Evolutionary conservation across 805 yeast species (phyloP).

Genomic region (Wickerhamomyces hampshirensis): DNA sequence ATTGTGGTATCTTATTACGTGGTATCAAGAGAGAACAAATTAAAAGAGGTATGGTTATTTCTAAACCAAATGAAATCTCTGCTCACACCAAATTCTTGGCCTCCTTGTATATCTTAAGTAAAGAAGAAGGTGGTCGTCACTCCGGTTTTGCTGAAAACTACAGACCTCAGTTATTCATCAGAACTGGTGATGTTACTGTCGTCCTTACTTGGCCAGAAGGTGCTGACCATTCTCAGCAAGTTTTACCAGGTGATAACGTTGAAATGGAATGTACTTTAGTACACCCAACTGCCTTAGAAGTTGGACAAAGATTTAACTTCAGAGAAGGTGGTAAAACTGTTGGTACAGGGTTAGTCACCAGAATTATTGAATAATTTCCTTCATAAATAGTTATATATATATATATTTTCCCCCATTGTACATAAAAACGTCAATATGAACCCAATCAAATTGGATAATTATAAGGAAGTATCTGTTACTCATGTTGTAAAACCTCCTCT

Average conservation of each 20-base stretch:
- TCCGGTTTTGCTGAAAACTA: constrained; percentile 95
- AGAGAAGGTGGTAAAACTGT: constrained; percentile 99
- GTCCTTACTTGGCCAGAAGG: constrained; percentile 82
- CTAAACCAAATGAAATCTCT: constrained; percentile 87
- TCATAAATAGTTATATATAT: constrained; percentile 1
- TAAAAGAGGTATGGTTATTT: constrained; percentile 94
- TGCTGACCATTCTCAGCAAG: constrained; percentile 83
- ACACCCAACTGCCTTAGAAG: constrained; percentile 90
- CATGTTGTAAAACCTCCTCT: too few species aligned
- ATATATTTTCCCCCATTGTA: not conserved
- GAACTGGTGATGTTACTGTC: constrained; percentile 95
- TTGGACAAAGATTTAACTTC: constrained; percentile 97
- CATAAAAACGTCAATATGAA: too few species aligned
- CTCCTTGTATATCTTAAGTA: constrained; percentile 85
- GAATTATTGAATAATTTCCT: constrained; percentile 56
- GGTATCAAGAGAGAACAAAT: constrained; percentile 98
- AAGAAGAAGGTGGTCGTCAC: constrained; percentile 99
- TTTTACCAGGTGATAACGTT: constrained; percentile 97
- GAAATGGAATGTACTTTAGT: constrained; percentile 92
- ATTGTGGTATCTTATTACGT: constrained; percentile 95
- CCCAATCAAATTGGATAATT: too few species aligned
- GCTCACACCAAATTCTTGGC: constrained; percentile 93
- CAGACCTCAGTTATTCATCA: constrained; percentile 96
- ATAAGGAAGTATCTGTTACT: too few species aligned
- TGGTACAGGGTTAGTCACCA: constrained; percentile 96